Base-by-base conservation (phyloP, 768 basidiomycete species). In the Leccinum uliginosum region DNA sequence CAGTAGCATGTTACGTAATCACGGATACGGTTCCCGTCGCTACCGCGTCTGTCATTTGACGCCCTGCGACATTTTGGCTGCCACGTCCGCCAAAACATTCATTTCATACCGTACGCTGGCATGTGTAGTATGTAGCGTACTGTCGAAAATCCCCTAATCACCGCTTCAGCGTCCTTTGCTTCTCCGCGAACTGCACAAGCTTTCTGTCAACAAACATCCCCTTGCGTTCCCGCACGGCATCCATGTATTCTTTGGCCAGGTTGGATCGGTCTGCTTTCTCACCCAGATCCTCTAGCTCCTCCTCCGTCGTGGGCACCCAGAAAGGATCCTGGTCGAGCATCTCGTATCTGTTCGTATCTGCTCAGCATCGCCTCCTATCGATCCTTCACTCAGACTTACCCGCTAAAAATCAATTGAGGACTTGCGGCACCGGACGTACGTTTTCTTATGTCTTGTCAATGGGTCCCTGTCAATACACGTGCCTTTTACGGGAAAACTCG, bases 301-400 rank as follows among this genome's bases (percentile, higher is more conserved):
- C 95, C 65, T 94, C 91, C 0, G 96, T 98, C 17, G 93, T 94
- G 0, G 95, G 95, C 3, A 97, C 93, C 95, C 95, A 98, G 76
- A 94, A 98, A 6, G 95, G 95, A 76, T 98, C 93, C 63, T 87
- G 84, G 71, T 96, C 92, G 23, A 98, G 80, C 65, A 96, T 80
- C 71, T 98, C 95, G 71, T 94, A 99, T 40, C 92, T 92, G 60
- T 53, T 53, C 55, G 26, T 54, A 49, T 57, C 50, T 47, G 46
- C 55, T 69, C 53, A 72, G 60, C 54, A 40, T 53, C 24, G 14
- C 30, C 52, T 34, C 51, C n/a, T 35, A 27, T 43, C 29, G 0
- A 53, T 44, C 24, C 14, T 21, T 50, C 38, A 24, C 43, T 11
- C 14, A 24, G 15, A 71, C 87, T 59, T 71, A 91, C 86, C 96